Evolutionary conservation across 2,329 filamentous ascomycete genomes (phyloP), one percentile per base, ranked within the genome.

Genomic region (Nemania bipapillata): DNA sequence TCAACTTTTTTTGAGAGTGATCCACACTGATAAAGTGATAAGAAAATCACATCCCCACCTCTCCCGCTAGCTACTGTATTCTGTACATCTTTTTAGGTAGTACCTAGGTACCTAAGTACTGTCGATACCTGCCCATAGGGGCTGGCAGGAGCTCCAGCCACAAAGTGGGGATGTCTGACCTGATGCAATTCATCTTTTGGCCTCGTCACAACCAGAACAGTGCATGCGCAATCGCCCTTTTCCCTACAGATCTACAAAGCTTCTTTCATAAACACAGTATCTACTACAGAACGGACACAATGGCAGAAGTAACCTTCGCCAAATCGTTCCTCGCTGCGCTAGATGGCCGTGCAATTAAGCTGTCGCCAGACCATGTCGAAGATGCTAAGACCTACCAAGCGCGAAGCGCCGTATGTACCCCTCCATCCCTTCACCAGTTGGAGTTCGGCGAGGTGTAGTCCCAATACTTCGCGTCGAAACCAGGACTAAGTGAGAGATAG

Each of bases 331-430:
- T 99, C 74, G 85, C 90, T 60, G 87, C 89, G 24, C 88, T 98
- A 70, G 93, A 97, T 81, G 87, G 89, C 69, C 90, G 91, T 57
- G 91, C 94, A 7, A 81, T 90, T 75, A 96, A 94, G 84, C 87
- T 98, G 71, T 89, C 91, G n/a, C 85, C 92, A 72, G 93, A 98
- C 80, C 92, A 97, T 88, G 90, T 96, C 80, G 92, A 95, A 81
- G 93, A 97, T 78, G 89, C 93, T 57, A 90, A 90, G 75, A 89
- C 86, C 73, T 94, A 95, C 79, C 91, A 92, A 26, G 84, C 91
- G 28, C 89, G 92, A 70, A 86, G 89, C 72, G 91, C 94, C 17
- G 95, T 97, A 87, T 32, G 90, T 79, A 57, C 50, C 54, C 54
- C 63, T 49, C 32, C 72, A 26, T 37, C 61, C 49, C 4, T 5